phyloP scores from a whole-genome alignment of 78 protist species.

The Abeoforma whisleri region DNA sequence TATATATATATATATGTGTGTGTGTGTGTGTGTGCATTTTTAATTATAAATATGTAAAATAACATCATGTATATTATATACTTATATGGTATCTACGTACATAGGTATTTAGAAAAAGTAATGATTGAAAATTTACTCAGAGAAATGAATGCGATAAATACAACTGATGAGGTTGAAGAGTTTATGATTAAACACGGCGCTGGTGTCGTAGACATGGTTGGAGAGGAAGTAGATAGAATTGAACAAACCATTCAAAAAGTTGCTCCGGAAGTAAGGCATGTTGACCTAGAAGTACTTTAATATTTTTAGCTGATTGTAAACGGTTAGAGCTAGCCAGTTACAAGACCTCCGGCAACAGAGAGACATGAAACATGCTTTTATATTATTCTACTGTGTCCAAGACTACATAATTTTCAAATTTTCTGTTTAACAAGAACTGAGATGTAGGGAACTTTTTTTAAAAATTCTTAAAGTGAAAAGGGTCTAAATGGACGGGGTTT shows the following conservation, averaged over 20 bases:
- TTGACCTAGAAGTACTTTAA: constrained; percentile 40
- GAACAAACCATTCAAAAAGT: constrained; percentile 27
- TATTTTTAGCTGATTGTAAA: too few species aligned
- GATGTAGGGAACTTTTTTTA: too few species aligned
- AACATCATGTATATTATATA: neutral
- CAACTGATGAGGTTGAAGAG: constrained; percentile 1
- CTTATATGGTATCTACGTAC: neutral
- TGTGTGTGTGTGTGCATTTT: too few species aligned
- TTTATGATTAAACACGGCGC: constrained; percentile 18
- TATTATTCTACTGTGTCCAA: too few species aligned
- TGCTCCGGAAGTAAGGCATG: constrained; percentile 42
- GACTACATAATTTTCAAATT: too few species aligned
- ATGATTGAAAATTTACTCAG: neutral
- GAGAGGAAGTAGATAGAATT: constrained; percentile 51
- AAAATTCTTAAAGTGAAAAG: too few species aligned
- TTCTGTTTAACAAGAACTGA: too few species aligned
- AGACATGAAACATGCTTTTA: too few species aligned
- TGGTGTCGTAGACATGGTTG: constrained; percentile 25
- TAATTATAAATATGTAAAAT: neutral
- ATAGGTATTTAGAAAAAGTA: constrained; percentile 14
- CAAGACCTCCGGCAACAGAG: too few species aligned
- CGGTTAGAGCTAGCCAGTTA: too few species aligned
- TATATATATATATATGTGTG: too few species aligned
- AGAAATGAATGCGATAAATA: neutral
- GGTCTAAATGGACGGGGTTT: too few species aligned